Conservation (phyloP, 345 rosid genomes). For the Lepidium sativum region DNA sequence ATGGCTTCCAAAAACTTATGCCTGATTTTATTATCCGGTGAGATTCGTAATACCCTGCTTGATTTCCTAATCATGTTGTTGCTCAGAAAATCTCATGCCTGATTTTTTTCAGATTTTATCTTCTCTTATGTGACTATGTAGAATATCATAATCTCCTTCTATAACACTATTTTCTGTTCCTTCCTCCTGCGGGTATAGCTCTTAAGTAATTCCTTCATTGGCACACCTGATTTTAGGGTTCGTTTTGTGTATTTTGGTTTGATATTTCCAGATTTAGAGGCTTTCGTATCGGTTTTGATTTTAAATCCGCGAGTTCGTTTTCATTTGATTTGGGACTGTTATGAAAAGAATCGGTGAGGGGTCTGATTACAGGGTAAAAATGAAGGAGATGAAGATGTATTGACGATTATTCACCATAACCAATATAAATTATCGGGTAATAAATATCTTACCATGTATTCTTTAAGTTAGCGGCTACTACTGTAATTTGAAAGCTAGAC, state of each 20-base stretch:
- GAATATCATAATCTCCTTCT: constrained; percentile 17
- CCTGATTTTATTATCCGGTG: constrained; percentile 40
- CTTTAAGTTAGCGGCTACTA: no score
- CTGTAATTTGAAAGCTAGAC: no score
- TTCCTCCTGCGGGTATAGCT: neutral
- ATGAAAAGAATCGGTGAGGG: no score
- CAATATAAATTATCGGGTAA: no score
- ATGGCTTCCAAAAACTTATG: constrained; percentile 13
- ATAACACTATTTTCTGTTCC: constrained; percentile 5
- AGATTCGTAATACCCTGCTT: constrained; percentile 37
- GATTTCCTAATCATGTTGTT: constrained; percentile 32
- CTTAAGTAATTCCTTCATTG: constrained; percentile 16
- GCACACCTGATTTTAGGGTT: constrained; percentile 27
- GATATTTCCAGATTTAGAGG: constrained; percentile 26
- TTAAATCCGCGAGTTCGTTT: no score
- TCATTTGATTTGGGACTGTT: no score
- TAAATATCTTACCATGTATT: no score
- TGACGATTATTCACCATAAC: no score
- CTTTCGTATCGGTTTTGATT: constrained; percentile 31
- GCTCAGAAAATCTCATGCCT: constrained; percentile 3
- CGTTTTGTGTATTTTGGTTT: constrained; percentile 26
- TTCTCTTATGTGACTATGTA: constrained; percentile 8
- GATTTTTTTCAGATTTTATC: constrained; percentile 8
- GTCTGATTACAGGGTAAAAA: no score
- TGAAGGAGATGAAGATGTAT: no score